Conservation (phyloP, 345 rosid genomes). For the Arabidopsis arenosa region DNA sequence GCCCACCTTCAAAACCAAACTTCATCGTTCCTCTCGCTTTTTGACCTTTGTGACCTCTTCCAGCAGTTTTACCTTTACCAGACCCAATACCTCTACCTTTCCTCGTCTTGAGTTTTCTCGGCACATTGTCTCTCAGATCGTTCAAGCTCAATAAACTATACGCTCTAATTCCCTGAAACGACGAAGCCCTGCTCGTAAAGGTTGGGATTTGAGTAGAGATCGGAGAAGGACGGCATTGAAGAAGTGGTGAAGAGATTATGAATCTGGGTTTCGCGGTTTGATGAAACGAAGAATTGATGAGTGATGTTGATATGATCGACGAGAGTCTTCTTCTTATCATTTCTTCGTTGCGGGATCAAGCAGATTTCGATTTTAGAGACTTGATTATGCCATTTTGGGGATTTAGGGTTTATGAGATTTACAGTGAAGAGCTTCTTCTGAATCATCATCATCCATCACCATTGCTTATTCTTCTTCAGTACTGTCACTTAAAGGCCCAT, state of each 20-base stretch:
- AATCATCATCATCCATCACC: background rate
- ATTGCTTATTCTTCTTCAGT: background rate
- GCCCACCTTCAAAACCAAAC: slow-evolving; percentile 98
- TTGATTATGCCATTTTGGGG: slow-evolving; percentile 23
- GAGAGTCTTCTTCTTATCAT: slow-evolving; percentile 65
- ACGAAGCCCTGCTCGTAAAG: slow-evolving; percentile 28
- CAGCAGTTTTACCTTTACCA: slow-evolving; percentile 96
- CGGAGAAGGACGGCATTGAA: slow-evolving; percentile 38
- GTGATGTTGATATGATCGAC: slow-evolving; percentile 53
- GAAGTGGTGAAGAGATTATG: slow-evolving; percentile 30
- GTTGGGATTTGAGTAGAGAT: slow-evolving; percentile 31
- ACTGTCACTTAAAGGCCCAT: background rate
- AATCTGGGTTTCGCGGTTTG: slow-evolving; percentile 33
- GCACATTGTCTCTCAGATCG: slow-evolving; percentile 81
- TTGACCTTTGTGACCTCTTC: slow-evolving; percentile 97
- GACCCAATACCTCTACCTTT: slow-evolving; percentile 99
- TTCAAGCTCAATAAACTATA: slow-evolving; percentile 82
- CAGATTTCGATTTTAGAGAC: slow-evolving; percentile 16
- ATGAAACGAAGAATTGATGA: slow-evolving; percentile 35
- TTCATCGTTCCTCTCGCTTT: slow-evolving; percentile 84
- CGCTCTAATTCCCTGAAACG: slow-evolving; percentile 53
- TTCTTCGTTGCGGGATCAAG: slow-evolving; percentile 17
- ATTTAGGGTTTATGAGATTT: slow-evolving; percentile 46
- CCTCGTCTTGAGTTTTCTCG: slow-evolving; percentile 94
- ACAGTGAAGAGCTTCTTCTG: slow-evolving; percentile 15